Conservation (phyloP, 306 rosid species). For the Vigna angularis region DNA sequence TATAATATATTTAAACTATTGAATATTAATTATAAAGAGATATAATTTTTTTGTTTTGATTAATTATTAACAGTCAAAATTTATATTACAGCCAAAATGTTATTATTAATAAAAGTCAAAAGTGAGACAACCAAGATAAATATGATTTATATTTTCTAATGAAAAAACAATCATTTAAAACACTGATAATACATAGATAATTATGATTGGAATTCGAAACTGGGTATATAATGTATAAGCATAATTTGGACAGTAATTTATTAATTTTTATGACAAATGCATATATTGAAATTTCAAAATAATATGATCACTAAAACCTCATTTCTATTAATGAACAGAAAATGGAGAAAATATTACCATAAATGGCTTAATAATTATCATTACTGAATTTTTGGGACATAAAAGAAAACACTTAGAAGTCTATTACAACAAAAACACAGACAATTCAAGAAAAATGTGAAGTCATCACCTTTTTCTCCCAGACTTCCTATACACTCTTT, state of each 20-base stretch:
- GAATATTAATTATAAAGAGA: no score
- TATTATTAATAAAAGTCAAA: not conserved
- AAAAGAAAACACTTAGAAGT: not conserved
- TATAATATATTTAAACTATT: not conserved
- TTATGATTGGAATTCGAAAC: not conserved
- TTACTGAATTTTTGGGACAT: not conserved
- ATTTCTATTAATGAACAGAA: not conserved
- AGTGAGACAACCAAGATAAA: not conserved
- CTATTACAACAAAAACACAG: not conserved
- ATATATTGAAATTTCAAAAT: not conserved
- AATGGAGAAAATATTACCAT: not conserved
- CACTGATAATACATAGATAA: not conserved
- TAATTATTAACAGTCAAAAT: slow-evolving; percentile 22
- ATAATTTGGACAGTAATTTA: not conserved
- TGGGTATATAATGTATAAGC: not conserved
- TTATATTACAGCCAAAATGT: not conserved
- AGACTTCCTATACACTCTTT: not conserved
- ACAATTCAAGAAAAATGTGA: not conserved
- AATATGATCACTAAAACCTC: not conserved
- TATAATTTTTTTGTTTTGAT: not conserved
- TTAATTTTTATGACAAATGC: not conserved
- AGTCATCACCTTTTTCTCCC: not conserved
- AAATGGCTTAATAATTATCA: not conserved
- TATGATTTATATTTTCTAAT: not conserved
- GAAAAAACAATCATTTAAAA: not conserved